These are phyloP conservation scores for Simmondsia chinensis DNA, from an alignment of 148 eudicot genomes.

Conservation along the genomic window DNA sequence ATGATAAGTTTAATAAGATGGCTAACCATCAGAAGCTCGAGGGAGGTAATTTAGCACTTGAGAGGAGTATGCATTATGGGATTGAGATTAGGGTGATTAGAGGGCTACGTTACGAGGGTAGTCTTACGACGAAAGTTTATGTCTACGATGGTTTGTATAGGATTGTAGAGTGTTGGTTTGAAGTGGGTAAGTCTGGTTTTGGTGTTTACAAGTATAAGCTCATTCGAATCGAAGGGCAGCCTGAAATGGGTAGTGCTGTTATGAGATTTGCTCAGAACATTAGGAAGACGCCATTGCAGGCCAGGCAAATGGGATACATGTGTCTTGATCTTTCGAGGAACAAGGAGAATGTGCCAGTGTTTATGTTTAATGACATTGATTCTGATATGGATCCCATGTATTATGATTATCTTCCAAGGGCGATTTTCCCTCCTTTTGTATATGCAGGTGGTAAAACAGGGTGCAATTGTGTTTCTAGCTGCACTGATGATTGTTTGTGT, in stretches of 20 bases:
- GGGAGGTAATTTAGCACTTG: constrained; percentile 72
- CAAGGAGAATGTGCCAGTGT: constrained; percentile 55
- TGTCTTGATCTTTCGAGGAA: constrained; percentile 62
- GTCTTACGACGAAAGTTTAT: constrained; percentile 53
- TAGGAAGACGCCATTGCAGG: constrained; percentile 42
- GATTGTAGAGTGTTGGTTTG: constrained; percentile 64
- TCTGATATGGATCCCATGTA: constrained; percentile 45
- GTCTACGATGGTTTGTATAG: constrained; percentile 95
- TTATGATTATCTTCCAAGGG: constrained; percentile 45
- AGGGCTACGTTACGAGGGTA: constrained; percentile 58
- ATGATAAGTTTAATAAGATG: constrained; percentile 48
- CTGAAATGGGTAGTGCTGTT: constrained; percentile 77
- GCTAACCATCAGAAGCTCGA: constrained; percentile 59
- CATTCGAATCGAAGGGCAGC: constrained; percentile 58
- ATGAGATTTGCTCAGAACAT: constrained; percentile 49
- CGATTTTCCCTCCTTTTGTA: constrained; percentile 62
- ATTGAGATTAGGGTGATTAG: constrained; percentile 88
- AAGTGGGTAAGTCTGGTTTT: constrained; percentile 81
- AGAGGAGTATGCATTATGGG: constrained; percentile 86
- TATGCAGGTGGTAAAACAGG: constrained; percentile 41
- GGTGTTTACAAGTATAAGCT: constrained; percentile 86
- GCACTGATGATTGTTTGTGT: constrained; percentile 54
- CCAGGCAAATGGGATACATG: constrained; percentile 58
- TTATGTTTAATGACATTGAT: constrained; percentile 74
- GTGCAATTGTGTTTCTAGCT: constrained; percentile 58